These are phyloP conservation scores for Suillus decipiens DNA, from an alignment of 768 basidiomycete species.

Conservation along the genomic window DNA sequence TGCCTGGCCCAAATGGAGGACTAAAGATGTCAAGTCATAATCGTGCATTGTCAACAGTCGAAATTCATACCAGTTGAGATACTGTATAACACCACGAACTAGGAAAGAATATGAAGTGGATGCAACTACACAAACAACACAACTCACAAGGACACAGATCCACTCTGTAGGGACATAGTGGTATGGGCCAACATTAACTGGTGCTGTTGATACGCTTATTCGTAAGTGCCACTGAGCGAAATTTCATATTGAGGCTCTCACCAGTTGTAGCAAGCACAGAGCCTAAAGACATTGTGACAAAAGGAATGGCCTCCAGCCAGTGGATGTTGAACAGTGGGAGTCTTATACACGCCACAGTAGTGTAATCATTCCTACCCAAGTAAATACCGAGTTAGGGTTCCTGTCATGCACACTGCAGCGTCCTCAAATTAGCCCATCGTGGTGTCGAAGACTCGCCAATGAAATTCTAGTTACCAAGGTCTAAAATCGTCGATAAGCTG, in stretches of 20 bases:
- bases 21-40: constrained; percentile 28
- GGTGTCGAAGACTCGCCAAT: not conserved
- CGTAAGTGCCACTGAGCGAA: not conserved
- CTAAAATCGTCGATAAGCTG: not conserved
- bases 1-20: constrained; percentile 48
- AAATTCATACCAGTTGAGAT: constrained; percentile 39
- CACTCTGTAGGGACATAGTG: constrained; percentile 42
- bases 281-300: not conserved
- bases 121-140: not conserved
- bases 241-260: not conserved
- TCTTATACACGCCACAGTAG: not conserved
- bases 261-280: not conserved
- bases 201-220: not conserved
- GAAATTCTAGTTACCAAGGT: not conserved
- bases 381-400: not conserved
- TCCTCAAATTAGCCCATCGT: not conserved
- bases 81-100: constrained; percentile 42
- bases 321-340: not conserved
- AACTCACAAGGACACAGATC: constrained; percentile 32
- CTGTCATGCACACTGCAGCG: not conserved
- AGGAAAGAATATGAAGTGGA: not conserved
- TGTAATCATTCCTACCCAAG: not conserved
- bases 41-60: not conserved
- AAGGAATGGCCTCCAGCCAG: not conserved
- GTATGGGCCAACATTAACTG: constrained; percentile 25